Evolutionary conservation across 345 rosid genomes (phyloP), one percentile per base, ranked within the genome.

Genomic region (Litchi chinensis): DNA sequence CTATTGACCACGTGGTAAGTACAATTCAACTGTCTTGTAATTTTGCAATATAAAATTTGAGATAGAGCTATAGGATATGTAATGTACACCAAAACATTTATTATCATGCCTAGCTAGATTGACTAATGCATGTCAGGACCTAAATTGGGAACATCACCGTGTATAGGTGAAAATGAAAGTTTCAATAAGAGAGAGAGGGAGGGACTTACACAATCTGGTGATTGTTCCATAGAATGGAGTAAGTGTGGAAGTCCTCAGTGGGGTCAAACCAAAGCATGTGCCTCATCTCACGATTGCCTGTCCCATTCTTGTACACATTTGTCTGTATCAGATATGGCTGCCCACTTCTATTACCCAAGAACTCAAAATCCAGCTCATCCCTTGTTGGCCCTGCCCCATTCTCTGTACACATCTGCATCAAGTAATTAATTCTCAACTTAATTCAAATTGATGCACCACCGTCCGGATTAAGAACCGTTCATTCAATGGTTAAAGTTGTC

Each of bases 221-320:
- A 77, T 87, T 68, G 75, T 96, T 94, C 98, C 98, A 96, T 8
- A 93, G 91, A 54, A 94, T 70, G 56, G 97, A 92, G 73, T 96
- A 96, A 22, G 89, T 56, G 76, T 96, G 99, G 77, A 76, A 94
- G 0, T 93, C 99, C 79, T 84, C 87, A 10, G 99, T 96, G 13
- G 98, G 98, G 74, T 96, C 99, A 82, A 96, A 96, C 98, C 99
- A 95, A 11, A 95, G 97, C 71, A 83, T 67, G 87, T 95, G 98
- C 74, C 98, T 84, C 99, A 95, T 95, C 86, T 95, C 99, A 7
- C 99, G 90, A 40, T 71, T 67, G 2, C 99, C 99, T 32, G 88
- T 89, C n/a, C 99, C 99, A 64, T 93, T 91, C 79, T 96, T 96
- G 83, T 84, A 96, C 41, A 96, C 87, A 80, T 96, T 96, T 70